Base-by-base conservation (phyloP, 129 eudicot species). In the Artemisia annua region DNA sequence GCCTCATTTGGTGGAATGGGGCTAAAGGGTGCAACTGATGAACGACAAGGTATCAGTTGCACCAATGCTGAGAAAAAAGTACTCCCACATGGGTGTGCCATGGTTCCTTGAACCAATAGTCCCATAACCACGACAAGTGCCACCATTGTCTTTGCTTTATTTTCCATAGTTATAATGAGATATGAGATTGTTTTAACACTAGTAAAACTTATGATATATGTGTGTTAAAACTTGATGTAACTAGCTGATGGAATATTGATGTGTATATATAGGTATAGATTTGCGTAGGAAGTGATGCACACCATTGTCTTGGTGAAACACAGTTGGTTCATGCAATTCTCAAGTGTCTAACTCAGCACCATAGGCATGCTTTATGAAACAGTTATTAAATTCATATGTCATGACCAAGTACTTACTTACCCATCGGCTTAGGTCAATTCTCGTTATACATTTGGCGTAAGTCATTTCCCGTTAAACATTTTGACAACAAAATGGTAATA, bases 41-140 rank as follows among this genome's bases (percentile, higher is more conserved):
- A 80, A 54, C 94, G 83, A 53, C 97, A 95, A 32, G 99, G 99
- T 79, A 95, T 90, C 62, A 95, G 83, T 86, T 95, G 96, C 63
- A 95, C 89, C 57, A 95, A 86, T 11, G 99, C 86, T 1, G 96
- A 88, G 80, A 95, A 90, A 76, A 95, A 95, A 0, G 99, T 90
- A 91, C 78, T 90, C 0, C 85, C 87, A 50, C 97, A 95, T 0
- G 82, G 82, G 63, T 81, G 89, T 5, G 80, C 85, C 5, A 70
- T 18, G 13, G 81, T 70, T 80, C 82, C 83, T 67, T 76, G 84
- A 72, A 80, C 85, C 70, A 75, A 67, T 48, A 71, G 49, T 44
- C 83, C 78, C 61, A 83, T 11, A 57, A 78, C 24, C n/a, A 58
- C 62, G 53, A 83, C 8, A 49, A 78, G 63, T 7, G 67, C 18